phyloP scores from a whole-genome alignment of 805 yeast genomes.

The Debaryomyces castellii region DNA sequence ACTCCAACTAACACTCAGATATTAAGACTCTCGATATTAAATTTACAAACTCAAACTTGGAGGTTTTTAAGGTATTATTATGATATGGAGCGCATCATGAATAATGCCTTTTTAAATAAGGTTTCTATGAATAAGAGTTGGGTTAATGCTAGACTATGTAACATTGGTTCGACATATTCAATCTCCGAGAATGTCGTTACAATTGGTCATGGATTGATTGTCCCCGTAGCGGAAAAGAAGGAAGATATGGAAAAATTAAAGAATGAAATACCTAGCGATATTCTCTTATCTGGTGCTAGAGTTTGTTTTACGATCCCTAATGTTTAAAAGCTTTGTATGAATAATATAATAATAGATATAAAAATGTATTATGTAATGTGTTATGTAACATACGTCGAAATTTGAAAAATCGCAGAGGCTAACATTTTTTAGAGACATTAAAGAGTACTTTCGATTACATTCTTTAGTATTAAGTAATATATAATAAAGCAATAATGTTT shows the following conservation, averaged over 20 bases:
- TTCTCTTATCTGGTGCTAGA: constrained; percentile 35
- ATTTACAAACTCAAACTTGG: constrained; percentile 42
- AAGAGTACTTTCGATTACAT: constrained; percentile 1
- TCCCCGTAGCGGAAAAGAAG: constrained; percentile 30
- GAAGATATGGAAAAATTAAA: constrained; percentile 22
- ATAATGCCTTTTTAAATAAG: constrained; percentile 18
- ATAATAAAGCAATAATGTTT: constrained; percentile 45
- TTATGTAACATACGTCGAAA: constrained; percentile 4
- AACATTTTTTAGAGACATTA: background rate
- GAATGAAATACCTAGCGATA: constrained; percentile 15
- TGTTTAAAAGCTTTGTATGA: constrained; percentile 14
- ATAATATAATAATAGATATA: background rate
- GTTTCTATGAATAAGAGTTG: constrained; percentile 17
- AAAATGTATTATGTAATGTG: constrained; percentile 3
- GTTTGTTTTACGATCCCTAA: constrained; percentile 38
- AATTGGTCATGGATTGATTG: constrained; percentile 35
- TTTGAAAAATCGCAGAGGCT: constrained; percentile 5
- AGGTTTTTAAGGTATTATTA: constrained; percentile 33
- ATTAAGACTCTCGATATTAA: constrained; percentile 34
- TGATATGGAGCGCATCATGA: constrained; percentile 26
- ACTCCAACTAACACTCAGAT: constrained; percentile 25
- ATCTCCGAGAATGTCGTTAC: constrained; percentile 35
- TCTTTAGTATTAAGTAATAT: constrained; percentile 1
- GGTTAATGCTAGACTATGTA: constrained; percentile 28
- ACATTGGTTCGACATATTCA: constrained; percentile 31